These are phyloP conservation scores for Ceratobasidium sp. DNA, from an alignment of 1,284 basidiomycete genomes.

Conservation along the genomic window DNA sequence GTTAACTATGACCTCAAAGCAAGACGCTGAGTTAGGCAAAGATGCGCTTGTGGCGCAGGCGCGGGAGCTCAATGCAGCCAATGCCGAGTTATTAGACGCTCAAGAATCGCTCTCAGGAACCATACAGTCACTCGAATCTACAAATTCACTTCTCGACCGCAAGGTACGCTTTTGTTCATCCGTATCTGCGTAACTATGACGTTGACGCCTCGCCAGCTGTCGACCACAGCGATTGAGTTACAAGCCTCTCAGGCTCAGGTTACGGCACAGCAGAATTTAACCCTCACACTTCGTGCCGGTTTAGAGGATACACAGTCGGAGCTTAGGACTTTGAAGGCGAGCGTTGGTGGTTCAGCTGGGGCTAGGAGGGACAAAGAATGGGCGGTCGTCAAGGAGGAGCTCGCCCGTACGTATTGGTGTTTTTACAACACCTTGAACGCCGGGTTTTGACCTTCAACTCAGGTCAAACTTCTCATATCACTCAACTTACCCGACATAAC, in stretches of 20 bases:
- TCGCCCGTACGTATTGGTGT: constrained; percentile 33
- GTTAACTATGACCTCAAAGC: constrained; percentile 66
- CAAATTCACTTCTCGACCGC: constrained; percentile 15
- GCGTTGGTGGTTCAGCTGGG: constrained; percentile 70
- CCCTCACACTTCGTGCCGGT: constrained; percentile 13
- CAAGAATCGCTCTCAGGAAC: constrained; percentile 68
- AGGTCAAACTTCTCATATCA: constrained; percentile 43
- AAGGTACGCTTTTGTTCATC: constrained; percentile 14
- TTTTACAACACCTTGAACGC: background rate
- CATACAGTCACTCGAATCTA: constrained; percentile 28
- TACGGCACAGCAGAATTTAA: constrained; percentile 22
- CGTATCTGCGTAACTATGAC: background rate
- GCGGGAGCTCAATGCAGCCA: constrained; percentile 63
- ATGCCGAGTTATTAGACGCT: constrained; percentile 60
- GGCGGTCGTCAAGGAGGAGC: constrained; percentile 40
- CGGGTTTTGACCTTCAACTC: background rate
- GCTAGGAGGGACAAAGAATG: constrained; percentile 61
- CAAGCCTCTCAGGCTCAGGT: constrained; percentile 33
- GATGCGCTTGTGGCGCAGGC: constrained; percentile 73
- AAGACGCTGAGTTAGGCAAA: constrained; percentile 72
- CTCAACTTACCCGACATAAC: constrained; percentile 39
- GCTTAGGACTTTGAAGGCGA: constrained; percentile 46
- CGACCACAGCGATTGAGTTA: constrained; percentile 26
- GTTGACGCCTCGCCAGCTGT: constrained; percentile 16
- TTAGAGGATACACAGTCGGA: constrained; percentile 19